Evolutionary conservation across 164 flowering plant genomes (phyloP).

Genomic region (Echeveria elegans): DNA sequence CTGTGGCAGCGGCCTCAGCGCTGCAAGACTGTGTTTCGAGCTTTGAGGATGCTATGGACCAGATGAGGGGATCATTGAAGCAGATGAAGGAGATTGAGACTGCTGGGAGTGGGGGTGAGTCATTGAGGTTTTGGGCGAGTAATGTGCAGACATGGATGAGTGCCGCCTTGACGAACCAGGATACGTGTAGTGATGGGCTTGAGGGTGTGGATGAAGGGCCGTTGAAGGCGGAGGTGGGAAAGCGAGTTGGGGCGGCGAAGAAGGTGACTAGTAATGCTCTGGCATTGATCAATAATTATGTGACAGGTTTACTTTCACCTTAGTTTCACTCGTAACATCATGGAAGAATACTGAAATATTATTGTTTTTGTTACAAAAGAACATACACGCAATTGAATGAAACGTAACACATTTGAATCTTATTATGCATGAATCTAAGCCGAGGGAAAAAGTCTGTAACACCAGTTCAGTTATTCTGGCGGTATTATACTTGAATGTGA

Average conservation of each 20-base stretch:
- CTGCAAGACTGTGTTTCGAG: not conserved
- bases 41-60: not conserved
- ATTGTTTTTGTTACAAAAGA: not conserved
- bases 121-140: not conserved
- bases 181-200: not conserved
- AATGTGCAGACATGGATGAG: conserved; percentile 1
- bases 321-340: not conserved
- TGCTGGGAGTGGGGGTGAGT: not conserved
- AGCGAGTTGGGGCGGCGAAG: not conserved
- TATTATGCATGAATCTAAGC: not conserved
- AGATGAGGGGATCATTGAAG: not conserved
- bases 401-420: not conserved
- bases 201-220: not conserved
- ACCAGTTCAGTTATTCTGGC: not conserved
- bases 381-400: not conserved
- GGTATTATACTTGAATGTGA: too few relatives aligned
- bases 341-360: not conserved
- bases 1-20: not conserved
- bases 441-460: not conserved
- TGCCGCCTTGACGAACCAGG: not conserved
- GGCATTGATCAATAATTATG: not conserved
- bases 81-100: not conserved
- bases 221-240: not conserved
- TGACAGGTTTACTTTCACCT: not conserved
- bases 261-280: not conserved